A percentile compares a stretch with the other conserved stretches of the same genome.
These are phyloP conservation scores for Hymenoscyphus scutula DNA, from an alignment of 2,329 filamentous ascomycete species.

Conservation along the genomic window DNA sequence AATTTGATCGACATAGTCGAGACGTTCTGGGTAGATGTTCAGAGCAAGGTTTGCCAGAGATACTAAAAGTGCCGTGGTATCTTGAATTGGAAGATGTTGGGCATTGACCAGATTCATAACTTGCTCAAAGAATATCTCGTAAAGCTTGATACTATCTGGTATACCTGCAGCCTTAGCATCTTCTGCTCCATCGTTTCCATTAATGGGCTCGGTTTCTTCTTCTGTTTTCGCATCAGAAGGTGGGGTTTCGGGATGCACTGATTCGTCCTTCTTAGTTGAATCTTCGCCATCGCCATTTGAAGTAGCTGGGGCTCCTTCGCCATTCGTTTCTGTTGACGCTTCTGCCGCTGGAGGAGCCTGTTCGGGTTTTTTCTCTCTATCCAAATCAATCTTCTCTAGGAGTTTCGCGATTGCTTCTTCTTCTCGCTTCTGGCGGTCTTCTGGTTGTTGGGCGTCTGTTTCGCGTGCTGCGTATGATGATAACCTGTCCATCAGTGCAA, in stretches of 20 bases:
- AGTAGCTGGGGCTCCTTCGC: constrained; percentile 32
- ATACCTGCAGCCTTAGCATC: constrained; percentile 49
- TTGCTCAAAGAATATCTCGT: constrained; percentile 96
- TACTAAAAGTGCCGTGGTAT: constrained; percentile 90
- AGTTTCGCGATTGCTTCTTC: constrained; percentile 78
- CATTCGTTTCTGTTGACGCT: constrained; percentile 29
- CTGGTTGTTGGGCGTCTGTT: constrained; percentile 65
- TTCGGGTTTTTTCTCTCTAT: constrained; percentile 48
- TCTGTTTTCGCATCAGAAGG: constrained; percentile 47
- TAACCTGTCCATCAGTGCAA: constrained; percentile 93
- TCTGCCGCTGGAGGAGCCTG: constrained; percentile 19
- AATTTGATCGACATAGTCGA: constrained; percentile 95
- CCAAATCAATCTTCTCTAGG: constrained; percentile 73
- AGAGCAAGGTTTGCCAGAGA: constrained; percentile 90
- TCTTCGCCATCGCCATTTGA: constrained; percentile 37
- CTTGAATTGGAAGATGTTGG: constrained; percentile 87
- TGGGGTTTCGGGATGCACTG: constrained; percentile 39
- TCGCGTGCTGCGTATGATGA: constrained; percentile 94
- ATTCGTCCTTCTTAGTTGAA: constrained; percentile 35
- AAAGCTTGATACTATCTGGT: constrained; percentile 78
- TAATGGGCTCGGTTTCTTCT: constrained; percentile 18
- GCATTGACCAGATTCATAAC: constrained; percentile 91
- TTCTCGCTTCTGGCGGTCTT: constrained; percentile 74
- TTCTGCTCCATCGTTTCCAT: constrained; percentile 41
- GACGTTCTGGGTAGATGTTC: constrained; percentile 88